These are phyloP conservation scores for Gyromitra esculenta DNA, from an alignment of 2,329 filamentous ascomycete genomes.

Conservation along the genomic window DNA sequence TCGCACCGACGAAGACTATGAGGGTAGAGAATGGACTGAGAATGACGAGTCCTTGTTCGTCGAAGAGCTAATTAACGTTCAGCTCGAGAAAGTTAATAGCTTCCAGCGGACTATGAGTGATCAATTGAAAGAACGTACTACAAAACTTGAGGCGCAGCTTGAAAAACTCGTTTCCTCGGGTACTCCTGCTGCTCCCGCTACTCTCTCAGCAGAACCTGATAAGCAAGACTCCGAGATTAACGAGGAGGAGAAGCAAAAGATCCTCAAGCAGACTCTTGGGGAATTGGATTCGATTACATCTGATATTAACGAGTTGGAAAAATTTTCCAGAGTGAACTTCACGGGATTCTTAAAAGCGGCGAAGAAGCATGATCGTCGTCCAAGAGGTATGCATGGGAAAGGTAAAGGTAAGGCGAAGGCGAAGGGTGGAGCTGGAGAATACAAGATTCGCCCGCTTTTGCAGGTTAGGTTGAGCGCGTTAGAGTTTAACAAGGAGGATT, in stretches of 20 bases:
- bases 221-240: conserved; percentile 61
- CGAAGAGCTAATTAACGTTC: conserved; percentile 91
- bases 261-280: conserved; percentile 69
- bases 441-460: conserved; percentile 89
- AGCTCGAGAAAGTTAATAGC: conserved; percentile 91
- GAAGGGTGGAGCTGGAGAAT: conserved; percentile 60
- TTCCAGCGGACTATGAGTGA: conserved; percentile 87
- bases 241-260: conserved; percentile 62
- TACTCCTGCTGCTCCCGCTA: conserved; percentile 60
- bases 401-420: conserved; percentile 52
- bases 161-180: conserved; percentile 67
- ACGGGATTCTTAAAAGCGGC: conserved; percentile 97
- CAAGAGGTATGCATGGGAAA: conserved; percentile 68
- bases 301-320: conserved; percentile 91
- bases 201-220: conserved; percentile 59
- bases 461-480: conserved; percentile 87
- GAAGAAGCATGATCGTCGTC: conserved; percentile 97
- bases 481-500: conserved; percentile 95
- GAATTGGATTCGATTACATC: conserved; percentile 89
- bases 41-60: conserved; percentile 93
- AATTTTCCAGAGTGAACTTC: conserved; percentile 95
- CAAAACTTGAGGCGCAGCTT: conserved; percentile 73
- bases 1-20: conserved; percentile 64
- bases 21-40: conserved; percentile 78
- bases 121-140: conserved; percentile 80